phyloP scores from a whole-genome alignment of 345 rosid species.

The Kandelia obovata region DNA sequence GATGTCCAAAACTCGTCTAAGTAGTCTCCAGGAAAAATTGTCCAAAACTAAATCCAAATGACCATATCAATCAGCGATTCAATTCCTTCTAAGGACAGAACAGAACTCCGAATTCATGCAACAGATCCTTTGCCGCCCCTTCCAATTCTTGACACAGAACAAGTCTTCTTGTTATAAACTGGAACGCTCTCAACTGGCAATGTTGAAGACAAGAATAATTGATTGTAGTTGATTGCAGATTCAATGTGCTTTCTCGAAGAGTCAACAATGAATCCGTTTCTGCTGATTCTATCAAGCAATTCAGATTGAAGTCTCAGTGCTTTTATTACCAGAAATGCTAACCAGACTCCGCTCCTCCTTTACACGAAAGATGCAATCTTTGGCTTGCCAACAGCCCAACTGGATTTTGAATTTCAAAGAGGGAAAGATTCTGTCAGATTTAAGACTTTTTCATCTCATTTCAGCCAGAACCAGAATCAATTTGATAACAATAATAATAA shows the following conservation, averaged over 20 bases:
- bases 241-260: not conserved
- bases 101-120: too few species aligned
- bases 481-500: not conserved
- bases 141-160: not conserved
- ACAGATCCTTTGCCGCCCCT: not conserved
- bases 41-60: too few species aligned
- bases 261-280: not conserved
- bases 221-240: not conserved
- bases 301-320: not conserved
- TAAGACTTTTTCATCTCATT: not conserved
- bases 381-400: not conserved
- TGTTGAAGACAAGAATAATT: too few species aligned
- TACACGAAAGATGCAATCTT: not conserved
- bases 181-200: too few species aligned
- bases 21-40: too few species aligned
- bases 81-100: not conserved
- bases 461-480: not conserved
- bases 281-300: not conserved
- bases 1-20: constrained; percentile 19
- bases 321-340: not conserved
- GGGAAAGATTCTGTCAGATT: not conserved
- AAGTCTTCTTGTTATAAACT: too few species aligned
- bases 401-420: not conserved
- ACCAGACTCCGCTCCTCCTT: not conserved
- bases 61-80: too few species aligned